Base-by-base conservation (phyloP, 2,329 filamentous ascomycete genomes). In the Fusarium caatingaense region DNA sequence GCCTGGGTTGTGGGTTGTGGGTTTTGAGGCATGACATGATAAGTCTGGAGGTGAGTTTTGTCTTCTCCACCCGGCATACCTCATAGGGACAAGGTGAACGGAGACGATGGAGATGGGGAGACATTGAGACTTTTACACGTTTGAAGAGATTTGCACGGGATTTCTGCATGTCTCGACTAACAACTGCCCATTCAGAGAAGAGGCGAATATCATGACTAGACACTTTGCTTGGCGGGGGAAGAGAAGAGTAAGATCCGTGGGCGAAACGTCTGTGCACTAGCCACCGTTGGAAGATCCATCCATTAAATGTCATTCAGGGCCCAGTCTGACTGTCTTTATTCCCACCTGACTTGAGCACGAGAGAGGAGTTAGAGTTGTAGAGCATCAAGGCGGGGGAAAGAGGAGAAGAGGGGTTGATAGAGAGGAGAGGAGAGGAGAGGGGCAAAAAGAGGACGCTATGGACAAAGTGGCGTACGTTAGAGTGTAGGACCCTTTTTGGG, bases 381-480 rank as follows among this genome's bases (percentile, higher is more conserved):
- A 53, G 61, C 25, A 54, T 66, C 30, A 64, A 57, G 68, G 68
- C 58, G 50, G 60, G 64, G 56, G 61, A 34, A 34, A 60, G 55
- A 60, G 59, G 55, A 51, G 56, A 61, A 53, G 46, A 67, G 54
- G 56, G 61, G 59, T 60, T 34, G 23, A 42, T 37, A 8, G 30
- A 25, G 53, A 56, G 59, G 45, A 57, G 48, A 51, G 59, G 45
- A 57, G 48, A 51, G 48, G 34, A 12, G 27, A 28, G 28, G 47
- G 48, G 48, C 32, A 32, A 51, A 23, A 40, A 20, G 49, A 53
- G 34, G 18, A 18, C 49, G 49, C 49, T 53, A 60, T 58, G 59
- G 63, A 65, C 34, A 63, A 30, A 27, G 57, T 65, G 69, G 66
- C 58, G 68, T 40, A 55, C 42, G 46, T 45, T 30, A 56, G 41